Percentiles rank a stretch among this genome's conserved stretches.
Conservation (phyloP, 208 protist species). For the Wallacemonas collosoma region DNA sequence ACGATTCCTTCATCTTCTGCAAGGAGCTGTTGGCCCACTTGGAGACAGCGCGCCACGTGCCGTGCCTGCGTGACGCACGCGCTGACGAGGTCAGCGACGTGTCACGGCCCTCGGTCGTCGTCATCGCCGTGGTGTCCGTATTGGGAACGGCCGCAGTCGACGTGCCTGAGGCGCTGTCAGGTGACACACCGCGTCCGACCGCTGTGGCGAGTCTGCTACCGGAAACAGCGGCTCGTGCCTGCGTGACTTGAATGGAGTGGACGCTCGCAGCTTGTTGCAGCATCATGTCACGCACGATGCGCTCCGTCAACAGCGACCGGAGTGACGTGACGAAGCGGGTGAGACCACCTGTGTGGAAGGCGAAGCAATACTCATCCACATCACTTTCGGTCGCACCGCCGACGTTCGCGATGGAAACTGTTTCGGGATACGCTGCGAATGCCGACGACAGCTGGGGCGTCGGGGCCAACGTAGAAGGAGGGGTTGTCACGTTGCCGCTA, state of each 20-base stretch:
- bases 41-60: slow-evolving; percentile 8
- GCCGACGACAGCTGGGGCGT: background rate
- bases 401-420: background rate
- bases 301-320: slow-evolving; percentile 1
- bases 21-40: slow-evolving; percentile 13
- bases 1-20: slow-evolving; percentile 17
- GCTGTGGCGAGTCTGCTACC: background rate
- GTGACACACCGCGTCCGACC: no score
- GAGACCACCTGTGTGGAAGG: slow-evolving; percentile 44
- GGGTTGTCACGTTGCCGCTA: background rate
- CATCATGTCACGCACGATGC: slow-evolving; percentile 17
- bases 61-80: background rate
- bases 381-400: background rate
- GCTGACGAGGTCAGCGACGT: background rate
- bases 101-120: no score
- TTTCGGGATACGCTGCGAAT: no score
- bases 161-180: no score
- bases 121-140: no score
- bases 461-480: background rate
- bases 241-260: slow-evolving; percentile 7
- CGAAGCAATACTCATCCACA: slow-evolving; percentile 19
- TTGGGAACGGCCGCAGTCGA: no score
- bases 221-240: background rate
- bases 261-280: slow-evolving; percentile 16
- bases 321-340: slow-evolving; percentile 15